Conservation (phyloP, 2,329 filamentous ascomycete genomes). For the Colletotrichum sp. region DNA sequence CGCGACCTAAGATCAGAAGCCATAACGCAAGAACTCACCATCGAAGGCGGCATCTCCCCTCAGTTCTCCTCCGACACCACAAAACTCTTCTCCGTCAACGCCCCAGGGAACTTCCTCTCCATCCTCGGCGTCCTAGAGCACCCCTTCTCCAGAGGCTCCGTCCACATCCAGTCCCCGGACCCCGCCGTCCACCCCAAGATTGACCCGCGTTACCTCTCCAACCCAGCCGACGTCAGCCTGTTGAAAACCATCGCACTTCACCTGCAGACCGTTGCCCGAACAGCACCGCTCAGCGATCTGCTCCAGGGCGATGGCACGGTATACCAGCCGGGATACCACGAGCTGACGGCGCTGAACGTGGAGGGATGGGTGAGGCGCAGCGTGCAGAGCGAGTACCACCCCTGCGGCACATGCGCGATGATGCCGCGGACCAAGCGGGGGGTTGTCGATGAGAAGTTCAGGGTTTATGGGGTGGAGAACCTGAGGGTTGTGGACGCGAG, state of each 20-base stretch:
- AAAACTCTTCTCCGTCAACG: conserved; percentile 4
- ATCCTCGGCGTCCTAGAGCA: conserved; percentile 15
- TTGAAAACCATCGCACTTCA: conserved; percentile 3
- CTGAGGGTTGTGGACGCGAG: conserved; percentile 33
- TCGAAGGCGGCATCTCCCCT: conserved; percentile 16
- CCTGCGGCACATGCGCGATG: conserved; percentile 17
- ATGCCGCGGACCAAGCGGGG: conserved; percentile 25
- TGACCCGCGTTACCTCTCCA: conserved; percentile 13
- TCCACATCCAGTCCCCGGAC: conserved; percentile 13
- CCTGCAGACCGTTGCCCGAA: neutral
- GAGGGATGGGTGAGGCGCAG: conserved; percentile 1
- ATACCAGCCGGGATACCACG: conserved; percentile 7
- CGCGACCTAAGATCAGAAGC: neutral
- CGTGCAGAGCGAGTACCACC: conserved; percentile 19
- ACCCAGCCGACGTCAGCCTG: conserved; percentile 8
- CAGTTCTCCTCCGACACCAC: conserved; percentile 13
- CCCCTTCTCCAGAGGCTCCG: conserved; percentile 6
- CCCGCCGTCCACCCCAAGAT: neutral
- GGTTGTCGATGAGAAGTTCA: conserved; percentile 32
- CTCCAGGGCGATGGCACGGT: conserved; percentile 2
- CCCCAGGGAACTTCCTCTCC: conserved; percentile 4
- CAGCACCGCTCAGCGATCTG: conserved; percentile 5
- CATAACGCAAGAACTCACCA: conserved; percentile 2
- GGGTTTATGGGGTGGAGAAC: conserved; percentile 30
- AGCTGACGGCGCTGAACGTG: neutral